Base-by-base conservation (phyloP, 768 basidiomycete genomes). In the Tulasnella sp. region DNA sequence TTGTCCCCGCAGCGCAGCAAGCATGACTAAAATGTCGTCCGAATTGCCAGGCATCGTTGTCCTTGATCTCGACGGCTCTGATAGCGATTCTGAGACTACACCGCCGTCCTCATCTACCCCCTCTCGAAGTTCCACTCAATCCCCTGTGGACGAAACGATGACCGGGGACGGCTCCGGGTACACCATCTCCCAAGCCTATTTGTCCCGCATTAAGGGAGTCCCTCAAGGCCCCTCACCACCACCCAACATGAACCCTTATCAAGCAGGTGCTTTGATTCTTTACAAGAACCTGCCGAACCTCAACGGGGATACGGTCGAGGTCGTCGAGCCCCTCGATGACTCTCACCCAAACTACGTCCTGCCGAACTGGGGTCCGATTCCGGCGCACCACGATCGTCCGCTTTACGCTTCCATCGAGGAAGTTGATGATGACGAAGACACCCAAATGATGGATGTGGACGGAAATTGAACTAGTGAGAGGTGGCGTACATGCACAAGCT, bases 1-100 rank as follows among this genome's bases (percentile, higher is more conserved):
- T 25, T 19, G 78, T 34, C 45, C 71, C 36, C 68, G 17, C 78
- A 45, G 54, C 54, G 68, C 37, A 72, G 36, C 39, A 29, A 39
- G 36, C 64, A 75, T 54, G 34, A 36, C 72, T 42, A 25, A 72
- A 34, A 75, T 75, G 77, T 42, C 68, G 78, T 67, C 74, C 74
- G 36, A 14, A 68, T 54, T 72, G 11, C n/a, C 80, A 91, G 90
- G 90, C 52, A 90, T 91, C 78, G 85, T 91, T 37, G 85, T 91
- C 40, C 90, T 89, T 29, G 86, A 88, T 79, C 83, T 90, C 37
- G 87, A 88, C 67, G 84, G 83, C 15, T 88, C 86, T 29, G 84
- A 85, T n/a, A 82, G 84, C 74, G 85, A 86, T 25, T 78, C 74
- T 3, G 67, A 58, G 34, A 17, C 22, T 29, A 15, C 38, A 36